Percentiles rank a stretch among this genome's conserved stretches.
phyloP scores from a whole-genome alignment of 371 early-diverging fungal species.

The Mortierella polycephala region DNA sequence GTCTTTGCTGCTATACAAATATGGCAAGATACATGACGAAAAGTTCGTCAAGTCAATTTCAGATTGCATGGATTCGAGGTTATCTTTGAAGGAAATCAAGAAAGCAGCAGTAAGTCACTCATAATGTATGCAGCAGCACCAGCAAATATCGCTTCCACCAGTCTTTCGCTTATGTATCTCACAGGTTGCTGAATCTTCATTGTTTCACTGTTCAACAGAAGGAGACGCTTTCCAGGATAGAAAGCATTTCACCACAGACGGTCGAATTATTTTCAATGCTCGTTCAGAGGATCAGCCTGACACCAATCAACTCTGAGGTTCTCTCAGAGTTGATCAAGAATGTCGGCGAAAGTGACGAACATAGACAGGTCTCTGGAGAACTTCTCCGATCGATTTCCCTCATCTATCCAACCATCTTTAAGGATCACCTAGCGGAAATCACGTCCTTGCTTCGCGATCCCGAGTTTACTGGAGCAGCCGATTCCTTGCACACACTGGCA shows the following conservation, averaged over 20 bases:
- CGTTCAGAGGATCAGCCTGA: slow-evolving; percentile 75
- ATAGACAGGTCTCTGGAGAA: slow-evolving; percentile 56
- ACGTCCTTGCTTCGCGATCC: slow-evolving; percentile 40
- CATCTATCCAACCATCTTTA: slow-evolving; percentile 50
- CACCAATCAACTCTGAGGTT: slow-evolving; percentile 69
- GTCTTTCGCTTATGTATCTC: too few relatives aligned
- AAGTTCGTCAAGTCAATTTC: slow-evolving; percentile 18
- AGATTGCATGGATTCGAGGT: slow-evolving; percentile 43
- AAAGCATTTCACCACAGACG: slow-evolving; percentile 65
- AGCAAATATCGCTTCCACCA: too few relatives aligned
- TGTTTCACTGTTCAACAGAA: slow-evolving; percentile 54
- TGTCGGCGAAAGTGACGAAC: slow-evolving; percentile 44
- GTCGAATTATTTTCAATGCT: slow-evolving; percentile 78
- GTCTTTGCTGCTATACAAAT: slow-evolving; percentile 36
- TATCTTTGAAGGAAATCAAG: slow-evolving; percentile 57
- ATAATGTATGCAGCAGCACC: too few relatives aligned
- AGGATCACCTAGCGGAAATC: slow-evolving; percentile 49
- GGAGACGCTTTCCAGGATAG: slow-evolving; percentile 72
- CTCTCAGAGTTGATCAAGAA: slow-evolving; percentile 66
- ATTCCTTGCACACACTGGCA: slow-evolving; percentile 41
- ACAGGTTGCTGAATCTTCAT: neutral
- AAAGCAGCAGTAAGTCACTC: slow-evolving; percentile 41
- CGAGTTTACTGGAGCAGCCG: slow-evolving; percentile 27
- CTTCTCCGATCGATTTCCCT: slow-evolving; percentile 59
- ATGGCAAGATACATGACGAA: slow-evolving; percentile 24